Percentiles rank a stretch among this genome's conserved stretches.
These are phyloP conservation scores for Penicillium hesseltinei DNA, from an alignment of 2,329 filamentous ascomycete species.

Conservation along the genomic window DNA sequence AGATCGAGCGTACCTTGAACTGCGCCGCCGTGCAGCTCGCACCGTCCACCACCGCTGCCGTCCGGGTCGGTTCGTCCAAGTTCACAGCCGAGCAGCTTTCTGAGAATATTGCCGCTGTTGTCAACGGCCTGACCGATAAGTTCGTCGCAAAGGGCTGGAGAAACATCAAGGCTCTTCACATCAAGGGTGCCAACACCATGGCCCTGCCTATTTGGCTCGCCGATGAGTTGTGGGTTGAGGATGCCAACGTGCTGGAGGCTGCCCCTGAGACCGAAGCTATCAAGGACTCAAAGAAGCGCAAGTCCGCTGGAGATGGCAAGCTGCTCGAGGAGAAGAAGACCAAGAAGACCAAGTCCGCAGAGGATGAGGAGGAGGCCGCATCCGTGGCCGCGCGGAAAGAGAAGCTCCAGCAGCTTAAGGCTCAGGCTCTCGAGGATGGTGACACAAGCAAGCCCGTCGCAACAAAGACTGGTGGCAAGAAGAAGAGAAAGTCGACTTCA, in stretches of 20 bases:
- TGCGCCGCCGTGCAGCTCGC: constrained; percentile 78
- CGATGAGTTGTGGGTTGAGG: constrained; percentile 84
- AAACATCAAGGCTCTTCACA: constrained; percentile 77
- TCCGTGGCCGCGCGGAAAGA: constrained; percentile 43
- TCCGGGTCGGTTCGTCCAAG: constrained; percentile 73
- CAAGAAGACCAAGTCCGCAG: constrained; percentile 41
- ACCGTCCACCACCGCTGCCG: constrained; percentile 73
- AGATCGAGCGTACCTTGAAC: constrained; percentile 74
- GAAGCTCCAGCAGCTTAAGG: constrained; percentile 52
- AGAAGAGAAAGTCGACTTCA: constrained; percentile 43
- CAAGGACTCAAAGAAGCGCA: constrained; percentile 57
- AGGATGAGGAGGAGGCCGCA: constrained; percentile 39
- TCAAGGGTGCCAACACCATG: constrained; percentile 86
- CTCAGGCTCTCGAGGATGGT: constrained; percentile 46
- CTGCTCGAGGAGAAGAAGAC: constrained; percentile 37
- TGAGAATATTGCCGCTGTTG: constrained; percentile 75
- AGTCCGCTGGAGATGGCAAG: constrained; percentile 37
- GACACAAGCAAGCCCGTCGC: constrained; percentile 27
- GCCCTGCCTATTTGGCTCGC: constrained; percentile 94
- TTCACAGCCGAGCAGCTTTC: constrained; percentile 74
- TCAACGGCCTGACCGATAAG: constrained; percentile 68
- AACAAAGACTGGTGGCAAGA: constrained; percentile 30
- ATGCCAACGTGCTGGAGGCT: constrained; percentile 65
- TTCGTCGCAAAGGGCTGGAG: constrained; percentile 84
- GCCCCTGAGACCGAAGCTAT: constrained; percentile 35